Evolutionary conservation across 768 basidiomycete genomes (phyloP).

Genomic region (Rhodocollybia butyracea): DNA sequence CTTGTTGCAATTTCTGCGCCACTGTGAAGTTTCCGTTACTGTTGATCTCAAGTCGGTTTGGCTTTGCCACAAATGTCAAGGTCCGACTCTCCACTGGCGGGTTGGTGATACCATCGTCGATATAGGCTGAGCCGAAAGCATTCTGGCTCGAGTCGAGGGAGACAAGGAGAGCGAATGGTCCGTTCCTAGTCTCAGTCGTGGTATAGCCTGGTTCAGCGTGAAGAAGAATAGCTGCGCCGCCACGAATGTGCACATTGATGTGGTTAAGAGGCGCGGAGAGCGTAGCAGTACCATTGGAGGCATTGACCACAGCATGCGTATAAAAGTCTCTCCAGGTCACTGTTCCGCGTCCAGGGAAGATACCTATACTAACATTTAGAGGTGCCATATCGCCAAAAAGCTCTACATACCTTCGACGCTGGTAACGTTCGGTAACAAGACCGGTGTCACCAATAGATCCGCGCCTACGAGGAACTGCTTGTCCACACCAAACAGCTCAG

Average conservation of each 20-base stretch:
- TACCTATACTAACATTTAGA: conserved; percentile 33
- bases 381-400: not conserved
- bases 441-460: conserved; percentile 74
- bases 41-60: conserved; percentile 33
- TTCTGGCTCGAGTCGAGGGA: conserved; percentile 43
- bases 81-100: conserved; percentile 53
- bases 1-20: conserved; percentile 40
- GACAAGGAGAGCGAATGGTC: conserved; percentile 61
- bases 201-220: conserved; percentile 66
- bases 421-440: conserved; percentile 63
- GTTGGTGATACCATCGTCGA: conserved; percentile 68
- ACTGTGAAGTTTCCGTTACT: conserved; percentile 40
- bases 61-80: conserved; percentile 40
- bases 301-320: conserved; percentile 54
- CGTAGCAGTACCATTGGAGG: conserved; percentile 29
- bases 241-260: conserved; percentile 76
- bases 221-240: conserved; percentile 61
- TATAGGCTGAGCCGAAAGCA: conserved; percentile 58
- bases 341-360: conserved; percentile 59
- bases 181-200: conserved; percentile 58
- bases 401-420: conserved; percentile 55
- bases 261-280: conserved; percentile 68
- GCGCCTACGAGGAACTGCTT: conserved; percentile 70
- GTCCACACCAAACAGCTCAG: conserved; percentile 58
- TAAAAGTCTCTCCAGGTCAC: conserved; percentile 75